phyloP scores from a whole-genome alignment of 2,329 filamentous ascomycete species.

The Teratosphaeriaceae sp. region DNA sequence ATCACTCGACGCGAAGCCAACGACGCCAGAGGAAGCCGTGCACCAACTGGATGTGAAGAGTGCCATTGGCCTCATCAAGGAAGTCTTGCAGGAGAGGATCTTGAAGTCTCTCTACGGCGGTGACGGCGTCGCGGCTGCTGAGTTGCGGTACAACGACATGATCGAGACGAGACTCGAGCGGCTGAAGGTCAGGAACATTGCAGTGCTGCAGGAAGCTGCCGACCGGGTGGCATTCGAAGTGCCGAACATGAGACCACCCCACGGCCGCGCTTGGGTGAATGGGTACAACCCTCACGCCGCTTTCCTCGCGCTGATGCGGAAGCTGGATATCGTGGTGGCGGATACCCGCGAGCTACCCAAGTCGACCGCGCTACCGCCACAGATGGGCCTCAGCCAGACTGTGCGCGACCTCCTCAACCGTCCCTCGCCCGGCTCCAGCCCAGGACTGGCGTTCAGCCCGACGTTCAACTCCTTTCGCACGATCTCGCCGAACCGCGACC shows the following conservation, averaged over 20 bases:
- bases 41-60: background rate
- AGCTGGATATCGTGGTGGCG: background rate
- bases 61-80: background rate
- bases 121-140: background rate
- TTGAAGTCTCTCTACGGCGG: background rate
- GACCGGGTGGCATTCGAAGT: constrained; percentile 1
- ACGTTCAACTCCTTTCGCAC: background rate
- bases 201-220: background rate
- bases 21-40: too few species aligned
- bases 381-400: background rate
- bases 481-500: background rate
- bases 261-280: background rate
- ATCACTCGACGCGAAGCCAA: too few species aligned
- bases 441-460: background rate
- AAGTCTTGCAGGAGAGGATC: background rate
- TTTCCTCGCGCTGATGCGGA: background rate
- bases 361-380: background rate
- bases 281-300: background rate
- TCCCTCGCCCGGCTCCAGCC: background rate
- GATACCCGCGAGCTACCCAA: background rate
- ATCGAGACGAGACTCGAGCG: background rate
- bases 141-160: background rate
- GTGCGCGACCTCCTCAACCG: background rate
- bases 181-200: background rate
- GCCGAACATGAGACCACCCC: background rate